Percentiles rank a stretch among this genome's conserved stretches.
Evolutionary conservation across 345 rosid species (phyloP).

Genomic region (Rhizophora mangle): DNA sequence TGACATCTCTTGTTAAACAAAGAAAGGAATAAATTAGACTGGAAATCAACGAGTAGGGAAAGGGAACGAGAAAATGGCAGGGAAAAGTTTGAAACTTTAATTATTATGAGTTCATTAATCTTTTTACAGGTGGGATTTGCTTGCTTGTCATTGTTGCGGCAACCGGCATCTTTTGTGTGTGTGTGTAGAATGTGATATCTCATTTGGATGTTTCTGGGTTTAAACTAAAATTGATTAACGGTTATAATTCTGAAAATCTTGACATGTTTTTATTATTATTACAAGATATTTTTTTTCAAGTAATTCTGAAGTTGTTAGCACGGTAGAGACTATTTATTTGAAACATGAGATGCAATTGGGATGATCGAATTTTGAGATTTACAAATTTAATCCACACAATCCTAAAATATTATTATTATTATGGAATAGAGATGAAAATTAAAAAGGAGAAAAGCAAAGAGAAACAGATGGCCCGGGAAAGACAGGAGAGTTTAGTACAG

Average conservation of each 20-base stretch:
- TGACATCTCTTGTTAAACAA: neutral
- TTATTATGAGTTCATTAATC: neutral
- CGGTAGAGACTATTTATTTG: too few species aligned
- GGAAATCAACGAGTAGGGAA: neutral
- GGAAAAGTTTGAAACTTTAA: neutral
- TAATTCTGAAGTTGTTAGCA: too few species aligned
- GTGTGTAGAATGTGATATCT: neutral
- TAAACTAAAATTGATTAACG: too few species aligned
- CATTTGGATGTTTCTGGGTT: neutral
- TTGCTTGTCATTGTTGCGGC: neutral
- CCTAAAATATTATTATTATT: too few species aligned
- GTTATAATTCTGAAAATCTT: too few species aligned
- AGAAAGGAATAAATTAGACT: neutral
- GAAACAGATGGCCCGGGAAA: neutral
- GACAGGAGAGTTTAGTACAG: neutral
- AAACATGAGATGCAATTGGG: too few species aligned
- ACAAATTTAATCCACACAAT: too few species aligned
- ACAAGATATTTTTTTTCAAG: too few species aligned
- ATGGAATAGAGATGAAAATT: neutral
- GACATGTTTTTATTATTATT: too few species aligned
- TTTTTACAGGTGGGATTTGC: conserved; percentile 7
- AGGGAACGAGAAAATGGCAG: neutral
- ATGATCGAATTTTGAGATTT: too few species aligned
- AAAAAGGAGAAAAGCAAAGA: neutral
- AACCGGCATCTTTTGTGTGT: neutral